These are phyloP conservation scores for Xylaria acuta DNA, from an alignment of 495 filamentous ascomycete species.

Conservation along the genomic window DNA sequence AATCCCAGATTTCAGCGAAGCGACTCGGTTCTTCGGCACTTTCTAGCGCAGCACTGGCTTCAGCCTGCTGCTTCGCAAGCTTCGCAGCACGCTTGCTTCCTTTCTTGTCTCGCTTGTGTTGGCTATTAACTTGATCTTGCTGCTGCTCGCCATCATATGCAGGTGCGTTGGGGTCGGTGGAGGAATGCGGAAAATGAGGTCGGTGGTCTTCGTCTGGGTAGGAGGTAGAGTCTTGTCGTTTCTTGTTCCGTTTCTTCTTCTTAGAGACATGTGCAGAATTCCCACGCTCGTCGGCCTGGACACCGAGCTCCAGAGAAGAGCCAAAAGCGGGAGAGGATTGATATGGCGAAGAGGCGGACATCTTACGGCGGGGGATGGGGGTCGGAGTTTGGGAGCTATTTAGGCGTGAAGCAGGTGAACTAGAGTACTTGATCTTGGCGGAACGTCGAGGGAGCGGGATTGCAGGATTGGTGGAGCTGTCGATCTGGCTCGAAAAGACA, in stretches of 20 bases:
- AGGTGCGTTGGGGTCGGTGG: not conserved
- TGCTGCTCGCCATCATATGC: constrained; percentile 3
- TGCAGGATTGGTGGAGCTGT: constrained; percentile 9
- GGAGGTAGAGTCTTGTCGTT: constrained; percentile 30
- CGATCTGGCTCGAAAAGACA: constrained; percentile 24
- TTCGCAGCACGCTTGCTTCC: constrained; percentile 17
- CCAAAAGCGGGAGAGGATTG: not conserved
- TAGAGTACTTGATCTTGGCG: not conserved
- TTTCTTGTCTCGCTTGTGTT: constrained; percentile 12
- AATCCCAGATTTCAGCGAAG: constrained; percentile 11
- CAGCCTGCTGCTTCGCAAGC: constrained; percentile 38
- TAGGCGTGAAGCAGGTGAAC: constrained; percentile 12
- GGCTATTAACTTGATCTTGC: not conserved
- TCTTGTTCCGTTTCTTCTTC: constrained; percentile 37
- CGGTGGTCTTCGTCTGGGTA: constrained; percentile 15
- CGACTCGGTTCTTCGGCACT: not conserved
- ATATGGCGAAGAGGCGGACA: not conserved
- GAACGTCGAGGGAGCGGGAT: not conserved
- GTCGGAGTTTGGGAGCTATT: not conserved
- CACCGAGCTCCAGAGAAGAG: not conserved
- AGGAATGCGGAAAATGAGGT: not conserved
- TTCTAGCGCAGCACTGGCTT: constrained; percentile 18
- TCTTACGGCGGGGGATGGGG: constrained; percentile 3
- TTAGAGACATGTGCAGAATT: constrained; percentile 4
- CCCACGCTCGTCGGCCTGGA: not conserved